Evolutionary conservation across 345 rosid genomes (phyloP).

Genomic region (Erysimum cheiranthoides): DNA sequence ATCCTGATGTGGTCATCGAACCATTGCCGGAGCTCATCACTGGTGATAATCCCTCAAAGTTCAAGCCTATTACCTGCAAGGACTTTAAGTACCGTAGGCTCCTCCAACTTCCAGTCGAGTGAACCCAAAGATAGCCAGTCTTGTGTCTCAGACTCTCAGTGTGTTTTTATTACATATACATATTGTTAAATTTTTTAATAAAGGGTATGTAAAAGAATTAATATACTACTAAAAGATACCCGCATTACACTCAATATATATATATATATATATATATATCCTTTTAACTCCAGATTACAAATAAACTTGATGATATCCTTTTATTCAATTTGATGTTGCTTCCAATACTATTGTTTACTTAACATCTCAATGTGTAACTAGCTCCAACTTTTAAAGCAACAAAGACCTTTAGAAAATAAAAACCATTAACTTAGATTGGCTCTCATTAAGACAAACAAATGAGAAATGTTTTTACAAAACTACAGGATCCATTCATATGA

Average conservation of each 20-base stretch:
- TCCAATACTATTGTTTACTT: no score
- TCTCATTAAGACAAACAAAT: constrained; percentile 36
- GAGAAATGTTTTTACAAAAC: constrained; percentile 34
- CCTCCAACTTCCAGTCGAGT: constrained; percentile 58
- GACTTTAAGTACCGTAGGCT: constrained; percentile 67
- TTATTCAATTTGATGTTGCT: no score
- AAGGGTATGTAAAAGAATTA: not conserved
- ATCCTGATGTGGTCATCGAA: constrained; percentile 54
- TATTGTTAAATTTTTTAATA: not conserved
- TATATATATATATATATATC: no score
- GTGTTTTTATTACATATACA: not conserved
- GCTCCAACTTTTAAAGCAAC: no score
- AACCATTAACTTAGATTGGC: not conserved
- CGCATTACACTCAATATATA: not conserved
- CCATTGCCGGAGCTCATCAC: constrained; percentile 61
- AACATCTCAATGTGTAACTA: no score
- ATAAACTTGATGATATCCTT: no score
- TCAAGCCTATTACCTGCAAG: constrained; percentile 59
- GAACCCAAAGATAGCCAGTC: not conserved
- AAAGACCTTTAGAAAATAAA: no score
- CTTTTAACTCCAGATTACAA: no score
- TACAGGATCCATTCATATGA: constrained; percentile 30
- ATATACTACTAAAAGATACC: not conserved
- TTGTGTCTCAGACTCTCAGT: not conserved
- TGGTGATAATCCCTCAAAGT: constrained; percentile 51